Evolutionary conservation across 257 asterid species (phyloP).

Genomic region (Osmanthus fragrans): DNA sequence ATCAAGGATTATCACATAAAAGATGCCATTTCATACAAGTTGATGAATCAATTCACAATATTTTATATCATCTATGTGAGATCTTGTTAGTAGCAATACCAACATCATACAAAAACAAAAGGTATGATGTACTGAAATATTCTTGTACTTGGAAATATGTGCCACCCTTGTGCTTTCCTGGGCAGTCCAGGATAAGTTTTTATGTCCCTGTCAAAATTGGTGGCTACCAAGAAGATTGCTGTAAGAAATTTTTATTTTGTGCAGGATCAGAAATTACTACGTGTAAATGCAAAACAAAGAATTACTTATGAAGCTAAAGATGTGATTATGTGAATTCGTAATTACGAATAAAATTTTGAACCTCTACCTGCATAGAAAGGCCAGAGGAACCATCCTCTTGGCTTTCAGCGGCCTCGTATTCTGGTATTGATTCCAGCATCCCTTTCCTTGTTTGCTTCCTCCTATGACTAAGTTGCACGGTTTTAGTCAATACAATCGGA

Average conservation of each 20-base stretch:
- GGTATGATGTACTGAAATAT: neutral
- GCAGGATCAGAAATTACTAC: constrained; percentile 15
- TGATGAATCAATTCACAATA: neutral
- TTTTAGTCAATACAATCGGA: constrained; percentile 59
- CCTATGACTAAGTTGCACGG: constrained; percentile 51
- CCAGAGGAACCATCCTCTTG: constrained; percentile 31
- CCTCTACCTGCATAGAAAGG: constrained; percentile 44
- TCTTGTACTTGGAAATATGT: constrained; percentile 39
- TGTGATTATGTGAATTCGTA: neutral
- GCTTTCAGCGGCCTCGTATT: constrained; percentile 43
- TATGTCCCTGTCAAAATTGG: constrained; percentile 33
- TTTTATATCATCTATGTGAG: constrained; percentile 8
- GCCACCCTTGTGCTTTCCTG: constrained; percentile 36
- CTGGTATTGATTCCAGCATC: constrained; percentile 70
- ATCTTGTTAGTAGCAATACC: constrained; percentile 11
- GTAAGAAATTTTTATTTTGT: constrained; percentile 17
- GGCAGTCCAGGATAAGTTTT: constrained; percentile 47
- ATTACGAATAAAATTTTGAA: neutral
- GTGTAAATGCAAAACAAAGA: neutral
- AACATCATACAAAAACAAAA: constrained; percentile 25
- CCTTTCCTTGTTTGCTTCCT: constrained; percentile 58
- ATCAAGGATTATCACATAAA: neutral
- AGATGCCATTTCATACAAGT: neutral
- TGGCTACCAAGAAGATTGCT: constrained; percentile 37
- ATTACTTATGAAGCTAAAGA: neutral